Percentiles rank a stretch among this genome's conserved stretches.
Evolutionary conservation across 441 rosid genomes (phyloP).

Genomic region (Adansonia rubrostipa): DNA sequence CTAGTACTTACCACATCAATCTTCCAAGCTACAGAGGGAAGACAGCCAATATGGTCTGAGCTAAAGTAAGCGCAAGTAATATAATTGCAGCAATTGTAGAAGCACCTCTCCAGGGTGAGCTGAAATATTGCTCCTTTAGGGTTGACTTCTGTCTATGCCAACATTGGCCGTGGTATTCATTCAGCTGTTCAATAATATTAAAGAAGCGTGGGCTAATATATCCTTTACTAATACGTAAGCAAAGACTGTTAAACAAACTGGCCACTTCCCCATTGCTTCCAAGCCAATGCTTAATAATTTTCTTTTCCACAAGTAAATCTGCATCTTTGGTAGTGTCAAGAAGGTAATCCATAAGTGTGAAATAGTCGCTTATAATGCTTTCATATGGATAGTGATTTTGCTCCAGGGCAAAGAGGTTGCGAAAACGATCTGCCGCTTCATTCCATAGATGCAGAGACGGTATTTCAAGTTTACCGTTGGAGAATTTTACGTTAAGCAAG

Average conservation of each 20-base stretch:
- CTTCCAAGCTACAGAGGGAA: not conserved
- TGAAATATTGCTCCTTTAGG: not conserved
- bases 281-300: not conserved
- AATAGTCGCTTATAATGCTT: not conserved
- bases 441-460: not conserved
- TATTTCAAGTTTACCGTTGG: not conserved
- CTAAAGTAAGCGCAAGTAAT: not conserved
- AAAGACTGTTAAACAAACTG: not conserved
- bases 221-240: not conserved
- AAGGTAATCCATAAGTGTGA: not conserved
- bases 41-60: not conserved
- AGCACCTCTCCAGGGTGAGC: not conserved
- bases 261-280: not conserved
- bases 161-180: not conserved
- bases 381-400: not conserved
- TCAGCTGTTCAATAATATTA: not conserved
- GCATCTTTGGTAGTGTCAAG: not conserved
- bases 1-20: not conserved
- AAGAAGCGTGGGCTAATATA: accelerated
- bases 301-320: not conserved
- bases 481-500: not conserved
- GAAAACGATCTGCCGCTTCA: not conserved
- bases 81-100: not conserved
- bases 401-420: not conserved
- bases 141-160: not conserved